These are phyloP conservation scores for Aspergillus pseudonomiae DNA, from an alignment of 2,329 filamentous ascomycete species.

Conservation along the genomic window DNA sequence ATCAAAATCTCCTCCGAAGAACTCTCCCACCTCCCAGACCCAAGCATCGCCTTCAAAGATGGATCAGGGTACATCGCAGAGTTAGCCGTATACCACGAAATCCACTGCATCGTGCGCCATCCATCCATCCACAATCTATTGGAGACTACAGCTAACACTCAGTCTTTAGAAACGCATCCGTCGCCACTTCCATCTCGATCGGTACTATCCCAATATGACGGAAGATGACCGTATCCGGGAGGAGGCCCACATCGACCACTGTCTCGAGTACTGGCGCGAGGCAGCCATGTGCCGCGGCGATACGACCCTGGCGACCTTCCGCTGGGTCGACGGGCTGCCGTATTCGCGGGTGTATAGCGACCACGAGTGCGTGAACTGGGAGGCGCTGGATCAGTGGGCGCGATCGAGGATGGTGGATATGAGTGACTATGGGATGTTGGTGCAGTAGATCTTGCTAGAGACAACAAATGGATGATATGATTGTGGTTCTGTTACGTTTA, in stretches of 20 bases:
- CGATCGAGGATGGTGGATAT: not conserved
- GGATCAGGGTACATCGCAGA: not conserved
- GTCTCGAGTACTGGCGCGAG: not conserved
- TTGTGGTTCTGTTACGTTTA: too few relatives aligned
- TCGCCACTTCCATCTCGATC: not conserved
- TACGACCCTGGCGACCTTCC: not conserved
- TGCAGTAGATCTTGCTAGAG: not conserved
- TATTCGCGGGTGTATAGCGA: not conserved
- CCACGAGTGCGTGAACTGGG: not conserved
- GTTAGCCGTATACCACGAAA: not conserved
- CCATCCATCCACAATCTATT: not conserved
- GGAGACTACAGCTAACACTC: too few relatives aligned
- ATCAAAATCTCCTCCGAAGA: not conserved
- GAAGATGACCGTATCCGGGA: not conserved
- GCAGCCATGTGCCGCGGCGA: not conserved
- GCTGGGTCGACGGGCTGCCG: not conserved
- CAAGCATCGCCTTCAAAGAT: not conserved
- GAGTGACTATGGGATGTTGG: not conserved
- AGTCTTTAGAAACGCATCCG: not conserved
- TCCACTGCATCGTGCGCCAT: not conserved
- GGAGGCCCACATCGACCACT: not conserved
- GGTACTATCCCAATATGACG: not conserved
- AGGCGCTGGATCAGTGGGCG: not conserved
- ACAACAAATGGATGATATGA: too few relatives aligned
- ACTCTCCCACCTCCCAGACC: not conserved